phyloP scores from a whole-genome alignment of 2,329 filamentous ascomycete species.

The Nothophoma quercina region DNA sequence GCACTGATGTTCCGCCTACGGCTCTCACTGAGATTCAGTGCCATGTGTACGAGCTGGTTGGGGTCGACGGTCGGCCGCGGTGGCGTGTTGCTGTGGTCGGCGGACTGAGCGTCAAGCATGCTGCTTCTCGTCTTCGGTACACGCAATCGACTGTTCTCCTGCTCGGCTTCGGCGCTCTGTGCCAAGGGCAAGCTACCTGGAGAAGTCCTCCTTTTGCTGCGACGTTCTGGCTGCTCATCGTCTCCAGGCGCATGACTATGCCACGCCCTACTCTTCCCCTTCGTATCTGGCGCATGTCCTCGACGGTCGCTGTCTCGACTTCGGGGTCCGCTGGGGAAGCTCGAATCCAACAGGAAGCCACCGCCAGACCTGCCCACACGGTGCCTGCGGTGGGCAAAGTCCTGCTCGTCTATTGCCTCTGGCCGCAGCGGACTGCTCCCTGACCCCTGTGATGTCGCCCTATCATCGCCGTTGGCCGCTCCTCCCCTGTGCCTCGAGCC shows the following conservation, averaged over 20 bases:
- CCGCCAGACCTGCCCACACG: slow-evolving; percentile 48
- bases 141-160: slow-evolving; percentile 21
- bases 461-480: slow-evolving; percentile 11
- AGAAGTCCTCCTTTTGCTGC: slow-evolving; percentile 24
- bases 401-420: slow-evolving; percentile 39
- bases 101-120: slow-evolving; percentile 9
- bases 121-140: slow-evolving; percentile 31
- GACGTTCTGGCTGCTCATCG: slow-evolving; percentile 46
- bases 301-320: slow-evolving; percentile 8
- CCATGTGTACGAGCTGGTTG: slow-evolving; percentile 90
- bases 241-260: slow-evolving; percentile 36
- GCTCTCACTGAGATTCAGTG: slow-evolving; percentile 85
- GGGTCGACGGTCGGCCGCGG: slow-evolving; percentile 73
- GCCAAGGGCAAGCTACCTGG: slow-evolving; percentile 13
- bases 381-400: slow-evolving; percentile 43
- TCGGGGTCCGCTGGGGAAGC: slow-evolving; percentile 40
- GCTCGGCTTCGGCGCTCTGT: slow-evolving; percentile 21
- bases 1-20: slow-evolving; percentile 68
- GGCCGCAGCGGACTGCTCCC: slow-evolving; percentile 23
- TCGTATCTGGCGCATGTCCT: slow-evolving; percentile 39
- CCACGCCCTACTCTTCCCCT: slow-evolving; percentile 50
- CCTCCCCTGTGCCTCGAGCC: slow-evolving; percentile 24
- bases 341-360: slow-evolving; percentile 57
- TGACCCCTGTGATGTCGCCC: slow-evolving; percentile 18
- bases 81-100: slow-evolving; percentile 19